Conservation (phyloP, 371 early-diverging fungal species). For the Ordospora colligata region DNA sequence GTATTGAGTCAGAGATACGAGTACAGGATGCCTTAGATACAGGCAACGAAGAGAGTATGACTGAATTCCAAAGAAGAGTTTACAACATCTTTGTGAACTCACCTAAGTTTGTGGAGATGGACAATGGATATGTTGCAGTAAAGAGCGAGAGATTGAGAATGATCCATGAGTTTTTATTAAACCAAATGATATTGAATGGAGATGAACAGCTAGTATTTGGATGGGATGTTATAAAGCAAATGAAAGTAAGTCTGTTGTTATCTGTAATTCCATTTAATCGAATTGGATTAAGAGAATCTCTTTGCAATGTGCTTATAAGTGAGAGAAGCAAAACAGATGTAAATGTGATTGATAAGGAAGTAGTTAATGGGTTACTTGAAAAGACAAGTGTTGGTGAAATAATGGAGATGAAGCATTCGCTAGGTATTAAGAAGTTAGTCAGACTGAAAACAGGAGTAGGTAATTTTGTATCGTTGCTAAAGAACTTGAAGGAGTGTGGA, state of each 20-base stretch:
- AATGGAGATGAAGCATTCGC: background rate
- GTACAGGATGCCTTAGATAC: background rate
- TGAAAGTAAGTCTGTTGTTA: constrained; percentile 16
- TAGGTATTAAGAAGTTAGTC: background rate
- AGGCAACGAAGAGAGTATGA: background rate
- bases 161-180: background rate
- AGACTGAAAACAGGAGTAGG: background rate
- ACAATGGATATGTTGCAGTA: constrained; percentile 25
- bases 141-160: background rate
- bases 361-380: background rate
- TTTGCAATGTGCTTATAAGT: background rate
- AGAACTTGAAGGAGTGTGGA: background rate
- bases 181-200: background rate
- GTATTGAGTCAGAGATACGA: background rate
- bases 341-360: background rate
- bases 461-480: background rate
- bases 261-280: constrained; percentile 18
- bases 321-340: background rate
- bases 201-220: background rate
- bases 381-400: background rate
- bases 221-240: constrained; percentile 11
- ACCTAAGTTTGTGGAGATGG: constrained; percentile 9
- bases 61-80: constrained; percentile 20
- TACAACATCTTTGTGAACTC: constrained; percentile 28
- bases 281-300: background rate